phyloP scores from a whole-genome alignment of 1,139 yeast species.

The Suhomyces yuchorum region DNA sequence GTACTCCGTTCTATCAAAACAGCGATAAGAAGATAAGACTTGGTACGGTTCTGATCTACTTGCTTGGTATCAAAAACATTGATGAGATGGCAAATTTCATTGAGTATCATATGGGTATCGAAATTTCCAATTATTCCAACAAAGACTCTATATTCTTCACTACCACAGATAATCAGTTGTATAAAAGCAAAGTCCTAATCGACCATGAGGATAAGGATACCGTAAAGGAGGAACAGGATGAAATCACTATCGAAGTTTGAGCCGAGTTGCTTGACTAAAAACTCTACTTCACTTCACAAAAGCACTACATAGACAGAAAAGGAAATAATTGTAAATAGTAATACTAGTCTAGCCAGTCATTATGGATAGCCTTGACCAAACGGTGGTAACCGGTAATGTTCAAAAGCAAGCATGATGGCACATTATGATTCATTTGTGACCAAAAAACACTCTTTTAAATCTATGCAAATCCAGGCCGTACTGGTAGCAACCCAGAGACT shows the following conservation, averaged over 20 bases:
- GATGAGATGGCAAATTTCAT: slow-evolving; percentile 11
- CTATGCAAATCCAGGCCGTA: slow-evolving; percentile 26
- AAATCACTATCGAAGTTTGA: slow-evolving; percentile 14
- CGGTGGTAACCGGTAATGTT: neutral
- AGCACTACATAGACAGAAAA: too few species aligned
- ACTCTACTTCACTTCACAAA: too few species aligned
- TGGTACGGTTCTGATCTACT: slow-evolving; percentile 38
- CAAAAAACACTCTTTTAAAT: slow-evolving; percentile 6
- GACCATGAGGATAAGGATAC: slow-evolving; percentile 6
- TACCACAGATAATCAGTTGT: slow-evolving; percentile 17
- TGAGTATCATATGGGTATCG: slow-evolving; percentile 29
- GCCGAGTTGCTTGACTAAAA: too few species aligned
- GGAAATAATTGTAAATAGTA: neutral
- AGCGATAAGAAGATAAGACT: slow-evolving; percentile 25
- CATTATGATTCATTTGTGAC: neutral
- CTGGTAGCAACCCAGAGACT: slow-evolving; percentile 36
- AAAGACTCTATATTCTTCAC: slow-evolving; percentile 14
- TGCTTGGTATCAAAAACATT: slow-evolving; percentile 24
- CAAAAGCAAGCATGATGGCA: neutral
- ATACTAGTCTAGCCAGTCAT: neutral
- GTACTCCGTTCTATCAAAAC: slow-evolving; percentile 33
- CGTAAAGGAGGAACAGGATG: slow-evolving; percentile 7
- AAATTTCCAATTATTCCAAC: slow-evolving; percentile 28
- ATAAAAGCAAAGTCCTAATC: slow-evolving; percentile 20
- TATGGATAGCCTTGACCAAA: too few species aligned